phyloP scores from a whole-genome alignment of 306 rosid genomes.

The Echinosophora koreensis region DNA sequence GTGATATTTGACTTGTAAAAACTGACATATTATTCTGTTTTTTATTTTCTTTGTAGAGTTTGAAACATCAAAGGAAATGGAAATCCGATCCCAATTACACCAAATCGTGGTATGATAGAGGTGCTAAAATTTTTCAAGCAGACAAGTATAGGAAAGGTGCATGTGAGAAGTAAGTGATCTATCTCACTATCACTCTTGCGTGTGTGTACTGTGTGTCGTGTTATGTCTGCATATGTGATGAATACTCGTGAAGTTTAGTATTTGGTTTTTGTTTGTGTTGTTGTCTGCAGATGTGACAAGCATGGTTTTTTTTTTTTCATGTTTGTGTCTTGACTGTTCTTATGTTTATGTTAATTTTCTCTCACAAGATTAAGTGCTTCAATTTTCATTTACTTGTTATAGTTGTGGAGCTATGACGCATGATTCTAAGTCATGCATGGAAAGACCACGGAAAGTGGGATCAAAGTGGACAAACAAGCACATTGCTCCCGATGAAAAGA shows the following conservation, averaged over 20 bases:
- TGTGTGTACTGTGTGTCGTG: no score
- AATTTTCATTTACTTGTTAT: background rate
- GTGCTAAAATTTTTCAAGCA: constrained; percentile 62
- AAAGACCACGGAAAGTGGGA: constrained; percentile 60
- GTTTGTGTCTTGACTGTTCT: background rate
- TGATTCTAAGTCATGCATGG: constrained; percentile 62
- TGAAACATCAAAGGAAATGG: constrained; percentile 72
- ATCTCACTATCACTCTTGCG: background rate
- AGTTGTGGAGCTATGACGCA: constrained; percentile 74
- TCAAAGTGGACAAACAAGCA: constrained; percentile 65
- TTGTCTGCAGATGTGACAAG: no score
- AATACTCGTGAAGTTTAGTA: no score
- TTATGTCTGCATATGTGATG: no score
- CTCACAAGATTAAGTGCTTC: background rate
- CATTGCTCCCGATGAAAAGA: constrained; percentile 75
- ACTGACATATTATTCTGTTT: no score
- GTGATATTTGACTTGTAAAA: no score
- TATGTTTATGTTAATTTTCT: background rate
- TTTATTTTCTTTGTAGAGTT: constrained; percentile 47
- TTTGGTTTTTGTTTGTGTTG: no score
- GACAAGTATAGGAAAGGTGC: constrained; percentile 68
- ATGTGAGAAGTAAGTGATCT: constrained; percentile 62
- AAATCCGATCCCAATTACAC: constrained; percentile 66
- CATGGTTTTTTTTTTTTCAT: no score
- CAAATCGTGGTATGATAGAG: constrained; percentile 70